Base-by-base conservation (phyloP, 1,284 basidiomycete species). In the Phylloboletellus chloephorus region DNA sequence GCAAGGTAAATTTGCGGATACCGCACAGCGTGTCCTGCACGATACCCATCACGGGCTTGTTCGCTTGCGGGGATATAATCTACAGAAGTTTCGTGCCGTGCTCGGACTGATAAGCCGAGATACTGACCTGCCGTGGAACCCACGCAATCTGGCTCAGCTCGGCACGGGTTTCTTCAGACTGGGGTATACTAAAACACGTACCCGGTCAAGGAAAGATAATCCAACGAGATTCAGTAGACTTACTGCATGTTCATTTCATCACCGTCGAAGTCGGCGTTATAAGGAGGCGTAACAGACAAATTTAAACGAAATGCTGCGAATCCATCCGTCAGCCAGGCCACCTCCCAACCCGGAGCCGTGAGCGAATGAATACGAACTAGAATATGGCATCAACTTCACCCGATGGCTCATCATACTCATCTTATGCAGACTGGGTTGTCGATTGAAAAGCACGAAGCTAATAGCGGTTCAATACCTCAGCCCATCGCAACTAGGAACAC, bases 371-470 rank as follows among this genome's bases (percentile, higher is more conserved):
- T 6, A 76, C 88, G 66, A 60, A 93, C 89, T 98, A 20, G 96
- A 98, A 67, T 98, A 98, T 24, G 91, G 89, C 94, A 98, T 97
- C 44, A 99, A 72, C 61, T 90, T 92, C 37, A 98, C 89, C 29
- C 96, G 82, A 71, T 99, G 96, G 65, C 90, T 92, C 96, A 98
- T 98, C 96, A 98, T 98, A 74, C 90, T 95, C 96, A 98, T 98
- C 68, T 98, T 99, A 69, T 99, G 96, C 65, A 98, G 67, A 74
- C 84, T 90, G 2, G 96, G 96, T 61, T 98, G 96, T 49, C 96
- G 94, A 66, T 98, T 98, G 74, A 99, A 98, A 37, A 98, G 69
- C 24, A 98, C 90, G 57, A 79, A 97, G 61, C 90, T 93, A 15
- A 16, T 0, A 3, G 7, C 11, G 11, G 11, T 31, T 29, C 31